Base-by-base conservation (phyloP, 1,284 basidiomycete species). In the Moniliella sp. region DNA sequence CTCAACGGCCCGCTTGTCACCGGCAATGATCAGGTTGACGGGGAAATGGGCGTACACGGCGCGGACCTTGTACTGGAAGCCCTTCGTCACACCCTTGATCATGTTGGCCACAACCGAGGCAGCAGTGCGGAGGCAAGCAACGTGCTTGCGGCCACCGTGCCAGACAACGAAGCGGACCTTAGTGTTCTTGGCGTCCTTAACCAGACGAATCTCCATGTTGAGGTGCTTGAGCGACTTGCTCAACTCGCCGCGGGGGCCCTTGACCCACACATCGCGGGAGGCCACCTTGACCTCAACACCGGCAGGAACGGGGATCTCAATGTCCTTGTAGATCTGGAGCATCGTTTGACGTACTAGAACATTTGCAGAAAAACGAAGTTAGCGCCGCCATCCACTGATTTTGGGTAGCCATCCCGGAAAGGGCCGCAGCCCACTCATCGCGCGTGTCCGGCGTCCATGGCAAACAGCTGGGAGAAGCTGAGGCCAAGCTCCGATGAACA, bases 11-110 rank as follows among this genome's bases (percentile, higher is more conserved):
- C 62, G 62, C 37, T 81, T 82, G 51, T 67, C 67, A 27, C 78
- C 76, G 63, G 78, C 75, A 61, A 94, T 83, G 65, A 97, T 94
- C 63, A 81, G 78, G 72, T 99, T 97, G 72, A 99, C 93, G 47
- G 91, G 91, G 73, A 99, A 99, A 73, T 99, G 91, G 59, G 91
- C 91, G 64, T 97, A 99, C 39, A 97, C 91, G 23, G 86, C 52
- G 33, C 62, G 50, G 57, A 61, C 61, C 77, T 97, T 97, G 75
- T 99, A 99, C 61, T 77, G 75, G 17, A 32, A 32, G 11, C 31
- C 31, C 11, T 25, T 25, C 14, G 31, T 32, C 42, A 93, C 84
- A 52, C 31, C 88, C 53, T 69, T 86, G 65, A 97, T 74, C 84
- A 97, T 84, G 72, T 99, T 97, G 64, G 73, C 74, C 57, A 99